Base-by-base conservation (phyloP, 2,329 filamentous ascomycete species). In the Fusarium pseudograminearum region DNA sequence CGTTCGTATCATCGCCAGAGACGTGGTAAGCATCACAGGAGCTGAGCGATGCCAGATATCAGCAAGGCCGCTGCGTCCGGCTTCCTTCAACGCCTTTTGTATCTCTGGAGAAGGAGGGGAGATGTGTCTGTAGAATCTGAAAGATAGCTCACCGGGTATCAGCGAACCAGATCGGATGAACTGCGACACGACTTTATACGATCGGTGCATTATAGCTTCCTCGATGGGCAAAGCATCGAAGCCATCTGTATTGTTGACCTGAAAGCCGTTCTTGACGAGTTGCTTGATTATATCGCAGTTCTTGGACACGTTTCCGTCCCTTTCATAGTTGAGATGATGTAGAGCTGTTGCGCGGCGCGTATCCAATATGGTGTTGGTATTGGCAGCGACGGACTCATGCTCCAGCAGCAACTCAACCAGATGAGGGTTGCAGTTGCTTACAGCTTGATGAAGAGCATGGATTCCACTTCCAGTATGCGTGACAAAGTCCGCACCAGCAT, bases 391-490 rank as follows among this genome's bases (percentile, higher is more conserved):
- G 1, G 24, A 4, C 4, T 22, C n/a, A 10, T 42, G 26, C 14
- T 36, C n/a, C 3, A 67, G 48, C 5, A 67, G 33, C 3, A 31
- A 24, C 2, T 44, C 28, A 22, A 52, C 57, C 24, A 67, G 57
- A 10, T 4, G 18, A 1, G 55, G 1, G 11, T 55, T 34, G 5
- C 52, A 33, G 2, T 42, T 30, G 9, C 10, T 4, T 4, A 48
- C 46, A 5, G 48, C 65, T 11, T 63, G 65, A 28, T 67, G 65
- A 3, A 67, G 30, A 18, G 65, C 65, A 40, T 62, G 46, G 2
- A 46, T 4, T 1, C 47, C 30, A 7, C 48, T 47, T 4, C 63
- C 63, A 7, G 36, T 16, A 18, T 64, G 65, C 3, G 48, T 68
- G 1, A n/a, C 33, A 14, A 63, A 14, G 2, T 30, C 30, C 1